phyloP scores from a whole-genome alignment of 2,329 filamentous ascomycete genomes.

The Hypoxylon sp. region DNA sequence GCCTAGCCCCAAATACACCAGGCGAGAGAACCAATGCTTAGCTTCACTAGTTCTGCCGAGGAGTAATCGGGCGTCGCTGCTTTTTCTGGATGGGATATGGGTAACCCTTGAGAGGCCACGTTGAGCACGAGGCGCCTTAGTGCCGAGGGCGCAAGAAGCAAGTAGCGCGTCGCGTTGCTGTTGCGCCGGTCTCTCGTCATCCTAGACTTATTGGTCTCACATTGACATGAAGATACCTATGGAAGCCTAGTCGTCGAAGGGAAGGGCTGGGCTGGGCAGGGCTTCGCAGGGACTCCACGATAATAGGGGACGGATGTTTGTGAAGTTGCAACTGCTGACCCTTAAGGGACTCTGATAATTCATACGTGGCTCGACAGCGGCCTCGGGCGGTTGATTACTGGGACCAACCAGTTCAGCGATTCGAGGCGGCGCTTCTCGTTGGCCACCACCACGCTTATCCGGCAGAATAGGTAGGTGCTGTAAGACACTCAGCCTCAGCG shows the following conservation, averaged over 20 bases:
- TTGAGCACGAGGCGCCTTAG: conserved; percentile 23
- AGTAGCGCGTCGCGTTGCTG: conserved; percentile 27
- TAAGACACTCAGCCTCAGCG: conserved; percentile 43
- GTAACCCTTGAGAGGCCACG: conserved; percentile 38
- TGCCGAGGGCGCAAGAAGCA: conserved; percentile 14
- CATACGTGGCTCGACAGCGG: conserved; percentile 41
- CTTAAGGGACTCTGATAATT: conserved; percentile 32
- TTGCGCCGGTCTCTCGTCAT: conserved; percentile 33
- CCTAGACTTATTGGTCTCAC: conserved; percentile 39
- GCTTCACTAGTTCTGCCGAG: conserved; percentile 1
- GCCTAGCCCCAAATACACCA: conserved; percentile 24
- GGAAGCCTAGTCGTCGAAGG: conserved; percentile 22
- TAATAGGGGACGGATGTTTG: conserved; percentile 30
- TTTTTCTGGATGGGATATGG: conserved; percentile 20
- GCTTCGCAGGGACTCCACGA: conserved; percentile 18
- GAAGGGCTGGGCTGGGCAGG: conserved; percentile 21
- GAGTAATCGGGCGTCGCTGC: conserved; percentile 21
- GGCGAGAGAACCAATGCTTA: conserved; percentile 8
- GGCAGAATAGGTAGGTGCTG: conserved; percentile 14
- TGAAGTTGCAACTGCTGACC: conserved; percentile 26
- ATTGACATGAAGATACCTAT: conserved; percentile 14
- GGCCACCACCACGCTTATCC: conserved; percentile 22
- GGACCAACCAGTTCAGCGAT: conserved; percentile 29
- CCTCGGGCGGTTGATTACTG: conserved; percentile 34
- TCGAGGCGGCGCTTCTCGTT: conserved; percentile 20